Conservation (phyloP, 306 rosid species). For the Glycine latifolia region DNA sequence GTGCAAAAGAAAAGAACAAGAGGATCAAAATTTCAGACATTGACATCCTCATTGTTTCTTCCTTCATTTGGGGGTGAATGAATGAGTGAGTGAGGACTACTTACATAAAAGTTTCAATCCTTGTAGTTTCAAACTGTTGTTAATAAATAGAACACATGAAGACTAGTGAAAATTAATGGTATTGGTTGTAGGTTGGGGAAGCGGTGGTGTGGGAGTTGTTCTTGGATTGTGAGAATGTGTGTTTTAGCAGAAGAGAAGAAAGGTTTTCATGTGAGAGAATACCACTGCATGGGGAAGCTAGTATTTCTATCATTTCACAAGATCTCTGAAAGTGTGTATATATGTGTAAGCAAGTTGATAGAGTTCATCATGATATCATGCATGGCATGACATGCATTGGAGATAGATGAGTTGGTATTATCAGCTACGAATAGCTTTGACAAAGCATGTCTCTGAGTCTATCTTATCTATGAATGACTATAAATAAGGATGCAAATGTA, state of each 20-base stretch:
- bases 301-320: not conserved
- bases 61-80: not conserved
- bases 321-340: slow-evolving; percentile 43
- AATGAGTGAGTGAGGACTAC: not conserved
- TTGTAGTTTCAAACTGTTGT: not conserved
- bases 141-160: not conserved
- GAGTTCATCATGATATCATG: not conserved
- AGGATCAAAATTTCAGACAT: slow-evolving; percentile 39
- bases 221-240: slow-evolving; percentile 43
- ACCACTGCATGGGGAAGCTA: slow-evolving; percentile 30
- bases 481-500: slow-evolving; percentile 42
- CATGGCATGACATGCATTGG: slow-evolving; percentile 43
- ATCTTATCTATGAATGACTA: not conserved
- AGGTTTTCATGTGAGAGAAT: not conserved
- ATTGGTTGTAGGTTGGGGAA: slow-evolving; percentile 16
- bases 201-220: slow-evolving; percentile 29
- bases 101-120: not conserved
- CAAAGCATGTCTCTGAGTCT: not conserved
- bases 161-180: slow-evolving; percentile 18
- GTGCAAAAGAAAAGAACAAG: slow-evolving; percentile 32
- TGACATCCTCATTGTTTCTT: not conserved
- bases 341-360: slow-evolving; percentile 26
- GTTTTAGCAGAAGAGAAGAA: slow-evolving; percentile 5
- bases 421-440: not conserved
- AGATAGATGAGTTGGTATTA: slow-evolving; percentile 37